Percentiles rank a stretch among this genome's conserved stretches.
These are phyloP conservation scores for Thecaphora thlaspeos DNA, from an alignment of 1,284 basidiomycete species.

Conservation along the genomic window DNA sequence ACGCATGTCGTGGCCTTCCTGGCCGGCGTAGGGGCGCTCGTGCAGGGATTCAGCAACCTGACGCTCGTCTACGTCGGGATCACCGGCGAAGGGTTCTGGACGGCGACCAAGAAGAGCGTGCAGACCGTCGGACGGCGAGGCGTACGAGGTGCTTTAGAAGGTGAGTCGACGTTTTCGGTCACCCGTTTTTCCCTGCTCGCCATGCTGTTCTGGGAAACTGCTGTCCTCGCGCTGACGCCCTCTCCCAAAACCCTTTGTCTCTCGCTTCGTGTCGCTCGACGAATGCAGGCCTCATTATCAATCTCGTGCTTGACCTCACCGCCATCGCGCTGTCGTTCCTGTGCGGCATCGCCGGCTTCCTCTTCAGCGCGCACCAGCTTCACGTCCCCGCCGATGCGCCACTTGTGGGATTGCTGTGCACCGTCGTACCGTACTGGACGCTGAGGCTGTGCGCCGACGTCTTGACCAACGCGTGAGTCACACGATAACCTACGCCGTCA, in stretches of 20 bases:
- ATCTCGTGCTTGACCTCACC: conserved; percentile 65
- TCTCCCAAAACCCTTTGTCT: too few species aligned
- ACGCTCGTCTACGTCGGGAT: conserved; percentile 81
- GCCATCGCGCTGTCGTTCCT: conserved; percentile 75
- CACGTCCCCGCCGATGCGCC: conserved; percentile 74
- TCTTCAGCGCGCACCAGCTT: conserved; percentile 82
- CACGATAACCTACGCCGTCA: background rate
- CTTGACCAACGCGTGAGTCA: conserved; percentile 71
- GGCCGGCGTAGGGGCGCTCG: conserved; percentile 63
- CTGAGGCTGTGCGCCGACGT: conserved; percentile 78
- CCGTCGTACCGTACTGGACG: conserved; percentile 75
- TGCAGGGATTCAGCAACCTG: conserved; percentile 65
- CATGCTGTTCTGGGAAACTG: too few species aligned
- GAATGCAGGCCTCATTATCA: conserved; percentile 66
- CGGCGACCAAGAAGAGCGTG: conserved; percentile 69
- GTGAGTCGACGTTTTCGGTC: conserved; percentile 4
- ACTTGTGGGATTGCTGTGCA: conserved; percentile 73
- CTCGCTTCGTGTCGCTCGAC: too few species aligned
- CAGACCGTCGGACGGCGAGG: conserved; percentile 63
- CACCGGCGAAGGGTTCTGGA: conserved; percentile 80
- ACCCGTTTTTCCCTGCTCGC: too few species aligned
- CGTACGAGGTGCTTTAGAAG: conserved; percentile 53
- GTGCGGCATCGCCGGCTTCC: conserved; percentile 76
- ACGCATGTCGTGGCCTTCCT: conserved; percentile 65
- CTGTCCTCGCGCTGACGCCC: too few species aligned